These are phyloP conservation scores for Rhodosporidiobolus sp. DNA, from an alignment of 768 basidiomycete species.

Conservation along the genomic window DNA sequence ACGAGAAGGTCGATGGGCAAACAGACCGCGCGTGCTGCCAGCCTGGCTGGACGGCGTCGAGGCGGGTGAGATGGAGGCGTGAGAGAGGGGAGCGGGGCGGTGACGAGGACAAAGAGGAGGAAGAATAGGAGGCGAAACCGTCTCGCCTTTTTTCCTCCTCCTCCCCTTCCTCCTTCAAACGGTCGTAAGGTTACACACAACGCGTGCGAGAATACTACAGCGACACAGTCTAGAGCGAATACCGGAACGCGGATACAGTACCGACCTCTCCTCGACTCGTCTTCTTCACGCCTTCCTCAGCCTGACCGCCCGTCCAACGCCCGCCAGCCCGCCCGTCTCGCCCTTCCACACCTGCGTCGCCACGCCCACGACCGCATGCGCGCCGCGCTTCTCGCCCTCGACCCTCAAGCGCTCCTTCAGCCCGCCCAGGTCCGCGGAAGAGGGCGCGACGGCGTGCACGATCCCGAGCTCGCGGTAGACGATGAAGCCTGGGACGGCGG, in stretches of 20 bases:
- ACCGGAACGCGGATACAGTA: background rate
- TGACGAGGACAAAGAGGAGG: too few species aligned
- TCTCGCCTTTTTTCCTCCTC: too few species aligned
- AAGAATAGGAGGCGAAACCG: too few species aligned
- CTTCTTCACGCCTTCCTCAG: background rate
- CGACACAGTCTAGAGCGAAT: background rate
- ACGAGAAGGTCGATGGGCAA: background rate
- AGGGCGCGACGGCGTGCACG: background rate
- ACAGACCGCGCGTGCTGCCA: background rate
- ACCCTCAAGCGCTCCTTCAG: slow-evolving; percentile 6
- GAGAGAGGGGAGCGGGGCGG: too few species aligned
- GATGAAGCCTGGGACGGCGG: background rate
- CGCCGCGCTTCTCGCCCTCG: slow-evolving; percentile 6
- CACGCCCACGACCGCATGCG: slow-evolving; percentile 8
- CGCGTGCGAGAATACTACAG: background rate
- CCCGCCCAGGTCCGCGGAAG: background rate
- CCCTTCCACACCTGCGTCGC: slow-evolving; percentile 2
- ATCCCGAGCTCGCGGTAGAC: slow-evolving; percentile 6
- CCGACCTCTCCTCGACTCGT: too few species aligned
- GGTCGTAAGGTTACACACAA: background rate
- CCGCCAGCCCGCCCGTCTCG: background rate
- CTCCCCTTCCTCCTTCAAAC: too few species aligned
- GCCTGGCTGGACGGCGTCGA: background rate
- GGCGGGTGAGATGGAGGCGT: background rate
- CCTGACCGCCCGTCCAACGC: background rate